Percentiles rank a stretch among this genome's conserved stretches.
phyloP scores from a whole-genome alignment of 306 rosid genomes.

The Prinsepia uniflora region DNA sequence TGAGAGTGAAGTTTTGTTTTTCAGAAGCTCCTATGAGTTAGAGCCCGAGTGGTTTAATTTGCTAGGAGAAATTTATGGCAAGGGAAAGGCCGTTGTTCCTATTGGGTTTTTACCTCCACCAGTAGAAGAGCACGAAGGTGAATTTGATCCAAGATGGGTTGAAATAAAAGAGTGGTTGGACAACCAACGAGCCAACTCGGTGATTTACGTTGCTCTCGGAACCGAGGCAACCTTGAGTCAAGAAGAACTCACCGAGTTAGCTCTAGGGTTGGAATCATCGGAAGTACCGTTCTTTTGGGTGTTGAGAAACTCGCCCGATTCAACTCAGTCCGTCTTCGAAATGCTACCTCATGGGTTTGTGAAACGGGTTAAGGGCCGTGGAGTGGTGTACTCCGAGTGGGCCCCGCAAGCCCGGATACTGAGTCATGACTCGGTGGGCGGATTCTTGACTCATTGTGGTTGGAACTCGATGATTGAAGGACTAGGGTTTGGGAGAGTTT shows the following conservation, averaged over 20 bases:
- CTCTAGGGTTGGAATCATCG: conserved; percentile 37
- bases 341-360: conserved; percentile 36
- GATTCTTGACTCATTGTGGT: conserved; percentile 46
- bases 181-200: conserved; percentile 24
- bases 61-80: conserved; percentile 24
- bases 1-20: conserved; percentile 31
- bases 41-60: conserved; percentile 43
- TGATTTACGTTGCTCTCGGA: conserved; percentile 38
- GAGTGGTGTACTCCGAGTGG: conserved; percentile 33
- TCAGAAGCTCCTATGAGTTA: conserved; percentile 33
- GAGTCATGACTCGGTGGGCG: conserved; percentile 41
- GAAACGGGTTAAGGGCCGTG: conserved; percentile 32
- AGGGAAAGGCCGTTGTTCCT: conserved; percentile 31
- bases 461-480: conserved; percentile 53
- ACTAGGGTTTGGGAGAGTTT: conserved; percentile 33
- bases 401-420: conserved; percentile 36
- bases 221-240: conserved; percentile 34
- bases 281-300: conserved; percentile 41
- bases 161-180: conserved; percentile 30
- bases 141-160: conserved; percentile 2
- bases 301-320: conserved; percentile 21
- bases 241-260: conserved; percentile 34
- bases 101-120: conserved; percentile 33
- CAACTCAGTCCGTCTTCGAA: conserved; percentile 19
- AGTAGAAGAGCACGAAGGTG: background rate